Base-by-base conservation (phyloP, 129 eudicot genomes). In the Pseudognaphalium luteoalbum region DNA sequence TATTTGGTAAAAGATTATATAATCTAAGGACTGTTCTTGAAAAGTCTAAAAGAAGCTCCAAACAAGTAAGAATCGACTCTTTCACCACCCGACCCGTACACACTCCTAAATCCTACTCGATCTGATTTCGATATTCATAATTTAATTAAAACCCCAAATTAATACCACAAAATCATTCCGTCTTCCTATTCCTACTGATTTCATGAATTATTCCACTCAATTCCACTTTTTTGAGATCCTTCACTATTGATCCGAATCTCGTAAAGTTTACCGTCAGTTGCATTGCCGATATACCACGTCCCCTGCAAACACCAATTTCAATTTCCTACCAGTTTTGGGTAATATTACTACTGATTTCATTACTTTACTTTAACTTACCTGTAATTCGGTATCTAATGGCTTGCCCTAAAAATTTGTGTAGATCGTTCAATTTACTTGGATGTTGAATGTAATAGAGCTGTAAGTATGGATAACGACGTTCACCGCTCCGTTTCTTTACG, bases 401-500 rank as follows among this genome's bases (percentile, higher is more conserved):
- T 72, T 61, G 28, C 12, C 56, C 56, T 70, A 44, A 25, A 4
- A 60, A 57, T 39, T 25, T 70, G 7, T 70, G 63, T 42, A 78
- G 82, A 61, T 71, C 66, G 70, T 29, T 28, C 69, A 68, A 28
- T 77, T 35, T 54, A 1, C 30, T 61, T 64, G 34, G 56, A 58
- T 80, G 63, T 62, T 75, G 77, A 75, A 34, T 69, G 71, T 15
- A 56, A 60, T 70, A 51, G 58, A 66, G 51, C 73, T 54, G 15
- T 72, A 37, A 71, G 59, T 33, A 87, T 87, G 91, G 88, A 87
- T 32, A 69, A 73, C 20, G 80, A 81, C 70, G 77, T 28, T 78
- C 88, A 84, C 60, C 83, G 71, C 12, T 82, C 89, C 11, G 79
- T 87, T 25, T 85, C 87, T 2, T 50, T 72, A 66, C 84, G 95